A percentile compares a stretch with the other conserved stretches of the same genome.
phyloP scores from a whole-genome alignment of 1,284 basidiomycete species.

The Ganoderma lucidum region DNA sequence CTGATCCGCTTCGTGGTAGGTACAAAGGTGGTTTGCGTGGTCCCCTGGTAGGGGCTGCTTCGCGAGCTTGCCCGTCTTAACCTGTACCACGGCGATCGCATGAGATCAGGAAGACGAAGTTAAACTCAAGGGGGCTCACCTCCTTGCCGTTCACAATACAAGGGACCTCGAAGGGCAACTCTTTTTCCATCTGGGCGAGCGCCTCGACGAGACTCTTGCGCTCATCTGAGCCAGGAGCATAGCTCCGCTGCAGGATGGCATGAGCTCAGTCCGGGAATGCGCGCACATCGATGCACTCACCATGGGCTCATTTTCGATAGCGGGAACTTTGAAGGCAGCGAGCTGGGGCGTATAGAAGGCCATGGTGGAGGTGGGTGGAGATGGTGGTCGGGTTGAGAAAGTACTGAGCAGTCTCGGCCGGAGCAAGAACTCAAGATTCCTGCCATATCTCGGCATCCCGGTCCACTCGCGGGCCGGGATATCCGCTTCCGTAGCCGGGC shows the following conservation, averaged over 20 bases:
- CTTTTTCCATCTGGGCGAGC: constrained; percentile 81
- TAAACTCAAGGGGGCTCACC: constrained; percentile 54
- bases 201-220: constrained; percentile 81
- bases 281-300: constrained; percentile 51
- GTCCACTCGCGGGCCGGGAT: neutral
- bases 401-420: constrained; percentile 5
- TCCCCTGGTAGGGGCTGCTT: constrained; percentile 88
- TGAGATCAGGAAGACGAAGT: constrained; percentile 13
- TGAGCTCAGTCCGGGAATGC: neutral
- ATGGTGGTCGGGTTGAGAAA: constrained; percentile 17
- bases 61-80: constrained; percentile 85
- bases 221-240: constrained; percentile 85
- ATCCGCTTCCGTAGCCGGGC: neutral
- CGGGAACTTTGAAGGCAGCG: constrained; percentile 84
- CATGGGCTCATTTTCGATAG: constrained; percentile 92
- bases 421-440: neutral
- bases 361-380: constrained; percentile 35
- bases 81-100: constrained; percentile 49
- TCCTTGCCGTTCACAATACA: constrained; percentile 92
- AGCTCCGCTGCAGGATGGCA: constrained; percentile 50
- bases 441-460: neutral
- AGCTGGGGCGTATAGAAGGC: constrained; percentile 66
- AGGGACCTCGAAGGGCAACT: constrained; percentile 91
- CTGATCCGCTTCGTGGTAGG: constrained; percentile 90
- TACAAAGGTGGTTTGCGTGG: constrained; percentile 83